These are phyloP conservation scores for Leishmania martiniquensis DNA, from an alignment of 208 protist genomes.

Conservation along the genomic window DNA sequence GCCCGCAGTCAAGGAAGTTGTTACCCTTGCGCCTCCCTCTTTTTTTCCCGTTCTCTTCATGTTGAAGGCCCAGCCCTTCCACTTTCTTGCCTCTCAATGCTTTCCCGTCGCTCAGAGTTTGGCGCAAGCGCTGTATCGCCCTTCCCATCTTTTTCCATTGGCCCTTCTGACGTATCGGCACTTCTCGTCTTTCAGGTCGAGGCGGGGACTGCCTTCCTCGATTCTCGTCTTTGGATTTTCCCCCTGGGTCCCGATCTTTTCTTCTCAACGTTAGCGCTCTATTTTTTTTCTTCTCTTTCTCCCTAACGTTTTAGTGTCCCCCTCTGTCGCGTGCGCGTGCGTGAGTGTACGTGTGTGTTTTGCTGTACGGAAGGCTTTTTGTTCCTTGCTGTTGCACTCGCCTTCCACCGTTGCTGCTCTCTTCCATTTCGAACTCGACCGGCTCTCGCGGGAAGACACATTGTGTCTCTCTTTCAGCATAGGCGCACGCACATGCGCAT, in stretches of 20 bases:
- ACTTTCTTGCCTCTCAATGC: conserved; percentile 7
- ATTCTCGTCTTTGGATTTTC: too few species aligned
- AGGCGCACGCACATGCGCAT: neutral
- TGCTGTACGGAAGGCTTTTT: neutral
- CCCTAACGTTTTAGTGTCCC: neutral
- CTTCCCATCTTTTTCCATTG: conserved; percentile 3
- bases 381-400: neutral
- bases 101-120: neutral
- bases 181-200: too few species aligned
- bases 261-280: neutral
- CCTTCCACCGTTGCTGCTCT: neutral
- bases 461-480: neutral
- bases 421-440: neutral
- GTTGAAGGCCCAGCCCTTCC: too few species aligned
- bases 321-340: neutral
- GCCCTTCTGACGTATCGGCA: neutral
- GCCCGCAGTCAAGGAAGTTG: neutral
- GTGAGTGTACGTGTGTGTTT: neutral
- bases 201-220: too few species aligned
- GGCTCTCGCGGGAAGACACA: neutral
- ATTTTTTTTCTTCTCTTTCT: neutral
- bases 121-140: neutral
- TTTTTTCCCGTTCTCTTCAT: neutral
- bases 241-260: neutral
- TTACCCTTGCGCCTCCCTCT: conserved; percentile 12